Evolutionary conservation across 2,329 filamentous ascomycete species (phyloP).

Genomic region (Plenodomus biglobosus): DNA sequence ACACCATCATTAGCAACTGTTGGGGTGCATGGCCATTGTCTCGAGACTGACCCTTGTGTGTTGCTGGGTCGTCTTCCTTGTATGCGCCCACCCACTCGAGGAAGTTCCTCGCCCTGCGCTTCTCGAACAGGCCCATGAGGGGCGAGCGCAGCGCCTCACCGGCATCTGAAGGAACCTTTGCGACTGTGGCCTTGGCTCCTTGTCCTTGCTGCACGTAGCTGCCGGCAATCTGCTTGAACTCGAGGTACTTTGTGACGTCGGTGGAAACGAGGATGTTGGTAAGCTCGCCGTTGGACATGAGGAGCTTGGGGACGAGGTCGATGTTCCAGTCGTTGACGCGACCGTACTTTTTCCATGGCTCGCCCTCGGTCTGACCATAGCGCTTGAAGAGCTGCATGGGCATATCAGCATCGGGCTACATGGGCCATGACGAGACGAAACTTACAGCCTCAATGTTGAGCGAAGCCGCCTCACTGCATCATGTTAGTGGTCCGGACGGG

Average conservation of each 20-base stretch:
- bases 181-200: slow-evolving; percentile 82
- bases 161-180: slow-evolving; percentile 94
- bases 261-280: slow-evolving; percentile 98
- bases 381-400: slow-evolving; percentile 83
- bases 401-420: slow-evolving; percentile 46
- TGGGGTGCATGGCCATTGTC: not conserved
- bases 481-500: slow-evolving; percentile 25
- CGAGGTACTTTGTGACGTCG: slow-evolving; percentile 62
- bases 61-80: slow-evolving; percentile 75
- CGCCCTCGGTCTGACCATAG: slow-evolving; percentile 81
- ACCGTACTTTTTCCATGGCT: slow-evolving; percentile 98
- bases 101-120: slow-evolving; percentile 94
- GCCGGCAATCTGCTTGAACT: slow-evolving; percentile 72
- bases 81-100: slow-evolving; percentile 93
- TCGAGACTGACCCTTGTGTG: slow-evolving; percentile 74
- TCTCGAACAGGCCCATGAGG: slow-evolving; percentile 97
- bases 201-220: slow-evolving; percentile 92
- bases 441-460: slow-evolving; percentile 86
- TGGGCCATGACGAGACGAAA: slow-evolving; percentile 41
- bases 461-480: slow-evolving; percentile 81
- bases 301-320: slow-evolving; percentile 94
- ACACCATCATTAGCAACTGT: not conserved
- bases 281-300: slow-evolving; percentile 98
- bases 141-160: slow-evolving; percentile 84
- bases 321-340: slow-evolving; percentile 99